Percentiles rank a stretch among this genome's conserved stretches.
phyloP scores from a whole-genome alignment of 306 rosid species.

The Biancaea sappan region DNA sequence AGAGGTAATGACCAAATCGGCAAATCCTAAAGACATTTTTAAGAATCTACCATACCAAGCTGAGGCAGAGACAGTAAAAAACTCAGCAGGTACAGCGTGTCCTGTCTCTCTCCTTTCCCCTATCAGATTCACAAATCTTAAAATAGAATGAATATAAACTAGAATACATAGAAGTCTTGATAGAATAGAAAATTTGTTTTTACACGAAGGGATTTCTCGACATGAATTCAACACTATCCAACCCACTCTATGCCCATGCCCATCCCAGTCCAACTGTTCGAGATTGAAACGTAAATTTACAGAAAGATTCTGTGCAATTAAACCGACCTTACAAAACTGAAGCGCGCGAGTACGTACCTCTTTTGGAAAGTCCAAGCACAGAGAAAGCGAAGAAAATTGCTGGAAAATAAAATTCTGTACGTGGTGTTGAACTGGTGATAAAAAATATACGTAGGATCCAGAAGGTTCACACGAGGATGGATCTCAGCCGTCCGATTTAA shows the following conservation, averaged over 20 bases:
- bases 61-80: background rate
- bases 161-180: background rate
- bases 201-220: too few species aligned
- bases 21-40: background rate
- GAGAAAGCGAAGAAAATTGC: background rate
- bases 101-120: background rate
- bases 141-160: background rate
- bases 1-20: background rate
- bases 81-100: background rate
- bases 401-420: background rate
- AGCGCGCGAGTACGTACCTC: background rate
- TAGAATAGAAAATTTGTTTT: background rate
- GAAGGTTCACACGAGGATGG: background rate
- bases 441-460: background rate
- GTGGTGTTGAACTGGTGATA: background rate
- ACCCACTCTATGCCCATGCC: background rate
- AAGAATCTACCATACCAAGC: background rate
- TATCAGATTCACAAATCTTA: background rate
- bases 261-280: background rate
- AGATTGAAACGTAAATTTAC: background rate
- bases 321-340: background rate
- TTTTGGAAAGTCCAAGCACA: background rate
- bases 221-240: too few species aligned
- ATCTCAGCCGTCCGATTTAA: background rate
- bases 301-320: background rate